Percentiles rank a stretch among this genome's conserved stretches.
Evolutionary conservation across 169 alveolate genomes (phyloP).

Genomic region (Perkinsus chesapeaki): DNA sequence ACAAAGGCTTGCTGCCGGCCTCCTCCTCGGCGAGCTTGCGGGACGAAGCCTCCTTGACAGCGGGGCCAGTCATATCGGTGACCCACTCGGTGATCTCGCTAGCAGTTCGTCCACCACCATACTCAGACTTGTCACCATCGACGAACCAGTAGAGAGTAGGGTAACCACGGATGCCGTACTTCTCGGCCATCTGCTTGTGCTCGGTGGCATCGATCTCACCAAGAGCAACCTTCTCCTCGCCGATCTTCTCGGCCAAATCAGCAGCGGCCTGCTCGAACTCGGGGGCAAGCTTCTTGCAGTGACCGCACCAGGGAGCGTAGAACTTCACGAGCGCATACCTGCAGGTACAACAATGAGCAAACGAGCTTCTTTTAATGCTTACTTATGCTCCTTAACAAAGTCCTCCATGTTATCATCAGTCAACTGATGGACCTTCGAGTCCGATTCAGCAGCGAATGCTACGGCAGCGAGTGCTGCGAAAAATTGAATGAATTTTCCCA

Average conservation of each 20-base stretch:
- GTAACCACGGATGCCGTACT: conserved; percentile 19
- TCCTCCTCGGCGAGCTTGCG: conserved; percentile 16
- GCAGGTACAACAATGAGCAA: neutral
- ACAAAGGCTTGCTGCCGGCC: neutral
- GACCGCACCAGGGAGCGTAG: conserved; percentile 81
- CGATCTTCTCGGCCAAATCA: conserved; percentile 14
- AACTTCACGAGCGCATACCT: conserved; percentile 54
- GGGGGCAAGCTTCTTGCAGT: conserved; percentile 70
- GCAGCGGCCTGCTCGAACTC: conserved; percentile 64
- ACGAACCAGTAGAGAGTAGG: conserved; percentile 30
- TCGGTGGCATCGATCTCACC: conserved; percentile 45
- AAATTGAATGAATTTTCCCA: neutral
- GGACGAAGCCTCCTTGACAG: conserved; percentile 35
- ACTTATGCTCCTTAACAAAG: neutral
- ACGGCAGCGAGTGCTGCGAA: neutral
- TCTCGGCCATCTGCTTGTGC: conserved; percentile 21
- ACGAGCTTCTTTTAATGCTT: neutral
- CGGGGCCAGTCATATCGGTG: conserved; percentile 72
- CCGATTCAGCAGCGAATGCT: neutral
- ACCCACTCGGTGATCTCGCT: conserved; percentile 74
- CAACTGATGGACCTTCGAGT: neutral
- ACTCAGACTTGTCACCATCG: conserved; percentile 24
- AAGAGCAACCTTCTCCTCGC: conserved; percentile 19
- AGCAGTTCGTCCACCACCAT: conserved; percentile 72
- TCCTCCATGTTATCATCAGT: conserved; percentile 1